phyloP scores from a whole-genome alignment of 192 early-diverging fungal genomes.

The Pilobolus umbonatus region DNA sequence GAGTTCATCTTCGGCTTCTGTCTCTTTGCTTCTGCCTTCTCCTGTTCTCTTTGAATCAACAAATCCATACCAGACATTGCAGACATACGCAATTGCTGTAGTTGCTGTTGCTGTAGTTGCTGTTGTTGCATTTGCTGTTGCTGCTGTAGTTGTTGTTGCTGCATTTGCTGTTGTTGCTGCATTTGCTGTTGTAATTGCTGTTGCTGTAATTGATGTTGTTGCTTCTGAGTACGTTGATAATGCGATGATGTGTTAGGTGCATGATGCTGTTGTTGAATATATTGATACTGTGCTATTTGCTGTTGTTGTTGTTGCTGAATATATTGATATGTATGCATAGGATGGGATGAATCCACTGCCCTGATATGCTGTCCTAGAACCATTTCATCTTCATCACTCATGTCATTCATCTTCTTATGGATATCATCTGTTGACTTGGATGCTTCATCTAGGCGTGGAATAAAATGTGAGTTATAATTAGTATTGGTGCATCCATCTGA shows the following conservation, averaged over 20 bases:
- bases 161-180: slow-evolving; percentile 9
- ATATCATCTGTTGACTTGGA: background rate
- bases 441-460: background rate
- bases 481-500: slow-evolving; percentile 17
- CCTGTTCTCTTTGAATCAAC: slow-evolving; percentile 27
- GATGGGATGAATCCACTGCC: background rate
- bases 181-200: background rate
- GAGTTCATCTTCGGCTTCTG: slow-evolving; percentile 18
- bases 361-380: slow-evolving; percentile 12
- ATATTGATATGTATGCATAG: slow-evolving; percentile 7
- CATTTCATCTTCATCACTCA: slow-evolving; percentile 11
- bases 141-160: slow-evolving; percentile 18
- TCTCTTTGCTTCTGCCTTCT: slow-evolving; percentile 15
- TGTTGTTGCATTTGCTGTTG: slow-evolving; percentile 17
- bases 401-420: background rate
- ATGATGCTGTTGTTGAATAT: slow-evolving; percentile 12
- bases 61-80: slow-evolving; percentile 34
- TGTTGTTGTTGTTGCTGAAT: slow-evolving; percentile 9
- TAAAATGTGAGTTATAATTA: background rate
- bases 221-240: slow-evolving; percentile 10
- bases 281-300: slow-evolving; percentile 4
- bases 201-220: background rate
- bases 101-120: background rate
- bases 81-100: slow-evolving; percentile 1
- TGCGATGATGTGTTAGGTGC: background rate